Evolutionary conservation across 306 rosid genomes (phyloP).

Genomic region (Pueraria montana): DNA sequence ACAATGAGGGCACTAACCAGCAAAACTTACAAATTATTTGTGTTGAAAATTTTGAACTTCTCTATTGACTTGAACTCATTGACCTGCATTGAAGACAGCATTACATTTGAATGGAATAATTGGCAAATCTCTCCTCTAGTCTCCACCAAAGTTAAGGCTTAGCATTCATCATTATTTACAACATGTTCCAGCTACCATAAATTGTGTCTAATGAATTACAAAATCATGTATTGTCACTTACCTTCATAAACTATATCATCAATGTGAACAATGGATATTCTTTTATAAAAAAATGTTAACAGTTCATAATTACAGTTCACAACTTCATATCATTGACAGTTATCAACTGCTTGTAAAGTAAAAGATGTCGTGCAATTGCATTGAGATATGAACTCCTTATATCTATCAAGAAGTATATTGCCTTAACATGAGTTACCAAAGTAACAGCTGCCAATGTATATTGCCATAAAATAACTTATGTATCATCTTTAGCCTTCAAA

Average conservation of each 20-base stretch:
- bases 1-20: constrained; percentile 26
- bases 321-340: constrained; percentile 13
- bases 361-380: constrained; percentile 23
- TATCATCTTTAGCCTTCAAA: constrained; percentile 10
- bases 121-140: constrained; percentile 20
- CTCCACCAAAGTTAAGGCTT: constrained; percentile 32
- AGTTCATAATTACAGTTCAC: constrained; percentile 8
- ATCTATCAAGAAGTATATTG: no score
- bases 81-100: constrained; percentile 69
- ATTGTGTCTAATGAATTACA: constrained; percentile 30
- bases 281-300: neutral
- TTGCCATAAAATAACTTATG: neutral
- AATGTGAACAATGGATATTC: neutral
- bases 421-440: neutral
- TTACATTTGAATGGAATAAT: constrained; percentile 40
- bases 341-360: constrained; percentile 4
- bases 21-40: constrained; percentile 87
- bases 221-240: neutral
- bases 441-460: constrained; percentile 27
- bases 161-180: constrained; percentile 22
- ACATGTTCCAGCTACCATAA: constrained; percentile 27
- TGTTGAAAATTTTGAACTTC: constrained; percentile 98
- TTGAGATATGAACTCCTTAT: constrained; percentile 23
- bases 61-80: constrained; percentile 95
- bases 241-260: constrained; percentile 14